Base-by-base conservation (phyloP, 2,329 filamentous ascomycete genomes). In the Clathrospora elynae region DNA sequence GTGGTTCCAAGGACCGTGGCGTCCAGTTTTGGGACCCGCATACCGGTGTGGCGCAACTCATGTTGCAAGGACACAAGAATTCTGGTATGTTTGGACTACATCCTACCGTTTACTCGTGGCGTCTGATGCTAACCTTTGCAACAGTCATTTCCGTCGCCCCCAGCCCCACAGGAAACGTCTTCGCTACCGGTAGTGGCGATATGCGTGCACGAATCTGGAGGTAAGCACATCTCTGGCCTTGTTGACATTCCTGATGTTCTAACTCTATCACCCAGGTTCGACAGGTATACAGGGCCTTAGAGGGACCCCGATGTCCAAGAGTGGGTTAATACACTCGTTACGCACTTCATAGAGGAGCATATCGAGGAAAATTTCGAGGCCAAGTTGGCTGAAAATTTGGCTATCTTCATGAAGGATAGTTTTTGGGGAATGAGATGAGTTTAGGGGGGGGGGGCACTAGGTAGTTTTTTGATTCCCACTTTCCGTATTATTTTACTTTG, bases 61-160 rank as follows among this genome's bases (percentile, higher is more conserved):
- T 97, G 93, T 81, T 99, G 50, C 93, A 97, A 72, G 93, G 93
- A 17, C 93, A 99, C 71, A 97, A 97, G 80, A 97, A 97, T 74
- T 96, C 90, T 8, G 82, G 82, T 84, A 71, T 62, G 78, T 73
- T 17, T 19, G 13, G 6, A 20, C 12, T 2, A 5, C 10, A 12
- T 6, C 29, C 9, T 11, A n/a, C 4, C 6, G 9, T 20, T 4
- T 16, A 11, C 16, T 14, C 10, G 14, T 12, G 4, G 5, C 2
- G 3, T 11, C 7, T n/a, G 7, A 18, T 36, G 33, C 59, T 66
- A 53, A 66, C 37, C 2, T 34, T 28, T 46, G 39, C 57, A 84
- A n/a, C n/a, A n/a, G 93, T 99, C 60, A 97, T 97, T 62, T 96
- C 91, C 2, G 93, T 99, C 37, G 92, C 93, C 1, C 93, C 93